Conservation (phyloP, 768 basidiomycete genomes). For the Lactifluus volemus region DNA sequence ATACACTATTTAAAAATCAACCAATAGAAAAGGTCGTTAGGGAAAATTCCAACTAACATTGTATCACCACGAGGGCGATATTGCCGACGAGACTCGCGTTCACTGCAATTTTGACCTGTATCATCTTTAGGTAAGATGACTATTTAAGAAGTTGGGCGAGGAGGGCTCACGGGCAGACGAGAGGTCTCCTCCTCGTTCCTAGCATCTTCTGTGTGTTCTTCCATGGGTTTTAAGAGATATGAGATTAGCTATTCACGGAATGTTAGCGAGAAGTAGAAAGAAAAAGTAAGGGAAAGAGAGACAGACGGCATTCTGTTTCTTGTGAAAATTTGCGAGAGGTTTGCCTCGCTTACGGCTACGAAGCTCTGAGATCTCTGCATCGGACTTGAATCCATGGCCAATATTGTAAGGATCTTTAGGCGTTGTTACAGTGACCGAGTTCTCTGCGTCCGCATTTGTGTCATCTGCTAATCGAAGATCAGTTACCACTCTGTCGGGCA, state of each 20-base stretch:
- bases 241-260: slow-evolving; percentile 56
- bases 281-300: not conserved
- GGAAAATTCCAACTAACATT: slow-evolving; percentile 46
- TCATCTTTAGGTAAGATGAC: not conserved
- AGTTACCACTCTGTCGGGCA: slow-evolving; percentile 13
- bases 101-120: slow-evolving; percentile 80
- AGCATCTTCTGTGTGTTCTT: slow-evolving; percentile 80
- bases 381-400: slow-evolving; percentile 49
- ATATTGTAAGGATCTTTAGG: slow-evolving; percentile 58
- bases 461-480: slow-evolving; percentile 21
- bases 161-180: slow-evolving; percentile 50
- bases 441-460: slow-evolving; percentile 29
- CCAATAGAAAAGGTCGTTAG: not conserved
- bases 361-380: slow-evolving; percentile 54
- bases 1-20: slow-evolving; percentile 51
- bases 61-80: slow-evolving; percentile 58
- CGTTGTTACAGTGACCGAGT: slow-evolving; percentile 27
- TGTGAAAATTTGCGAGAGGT: slow-evolving; percentile 55
- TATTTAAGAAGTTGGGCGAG: not conserved
- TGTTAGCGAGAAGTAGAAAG: not conserved
- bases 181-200: slow-evolving; percentile 54
- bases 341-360: slow-evolving; percentile 53
- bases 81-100: slow-evolving; percentile 79
- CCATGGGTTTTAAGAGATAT: slow-evolving; percentile 87
- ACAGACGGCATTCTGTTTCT: slow-evolving; percentile 63